phyloP scores from a whole-genome alignment of 176 grass and related monocot genomes.

The Alloteropsis semialata region DNA sequence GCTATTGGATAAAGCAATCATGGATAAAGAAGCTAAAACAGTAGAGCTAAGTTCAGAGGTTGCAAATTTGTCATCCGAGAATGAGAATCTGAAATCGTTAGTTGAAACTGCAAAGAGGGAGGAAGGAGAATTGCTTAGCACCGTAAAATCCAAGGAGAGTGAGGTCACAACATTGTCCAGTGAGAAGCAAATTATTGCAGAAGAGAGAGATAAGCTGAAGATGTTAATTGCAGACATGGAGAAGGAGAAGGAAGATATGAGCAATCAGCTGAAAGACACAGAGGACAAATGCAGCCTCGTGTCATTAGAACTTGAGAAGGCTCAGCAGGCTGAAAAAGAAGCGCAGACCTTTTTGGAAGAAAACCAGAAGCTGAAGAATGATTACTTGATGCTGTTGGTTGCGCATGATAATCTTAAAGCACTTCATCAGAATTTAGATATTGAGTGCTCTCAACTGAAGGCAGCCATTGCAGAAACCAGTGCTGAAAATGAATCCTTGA shows the following conservation, averaged over 20 bases:
- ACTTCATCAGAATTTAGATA: slow-evolving; percentile 39
- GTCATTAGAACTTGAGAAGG: slow-evolving; percentile 44
- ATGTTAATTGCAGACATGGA: slow-evolving; percentile 38
- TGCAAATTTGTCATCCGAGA: slow-evolving; percentile 52
- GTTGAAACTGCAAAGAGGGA: slow-evolving; percentile 41
- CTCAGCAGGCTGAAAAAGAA: slow-evolving; percentile 32
- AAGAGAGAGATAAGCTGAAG: slow-evolving; percentile 42
- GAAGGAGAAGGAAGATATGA: slow-evolving; percentile 27
- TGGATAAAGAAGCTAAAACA: slow-evolving; percentile 56
- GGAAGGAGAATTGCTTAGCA: slow-evolving; percentile 36
- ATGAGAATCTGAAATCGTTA: slow-evolving; percentile 49
- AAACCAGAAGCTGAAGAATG: slow-evolving; percentile 53
- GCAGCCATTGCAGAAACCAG: slow-evolving; percentile 26
- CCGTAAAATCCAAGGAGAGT: slow-evolving; percentile 36
- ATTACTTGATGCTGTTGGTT: slow-evolving; percentile 39
- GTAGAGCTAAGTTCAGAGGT: slow-evolving; percentile 37
- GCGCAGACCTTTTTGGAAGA: slow-evolving; percentile 41
- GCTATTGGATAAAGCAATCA: slow-evolving; percentile 50
- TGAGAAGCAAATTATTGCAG: slow-evolving; percentile 45
- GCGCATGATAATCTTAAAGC: slow-evolving; percentile 43
- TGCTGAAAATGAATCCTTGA: slow-evolving; percentile 50
- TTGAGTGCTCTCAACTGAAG: slow-evolving; percentile 42
- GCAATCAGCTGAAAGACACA: slow-evolving; percentile 37
- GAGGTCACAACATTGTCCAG: slow-evolving; percentile 40
- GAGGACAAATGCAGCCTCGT: slow-evolving; percentile 29